Evolutionary conservation across 2,329 filamentous ascomycete genomes (phyloP).

Genomic region (Aspergillus fructus): DNA sequence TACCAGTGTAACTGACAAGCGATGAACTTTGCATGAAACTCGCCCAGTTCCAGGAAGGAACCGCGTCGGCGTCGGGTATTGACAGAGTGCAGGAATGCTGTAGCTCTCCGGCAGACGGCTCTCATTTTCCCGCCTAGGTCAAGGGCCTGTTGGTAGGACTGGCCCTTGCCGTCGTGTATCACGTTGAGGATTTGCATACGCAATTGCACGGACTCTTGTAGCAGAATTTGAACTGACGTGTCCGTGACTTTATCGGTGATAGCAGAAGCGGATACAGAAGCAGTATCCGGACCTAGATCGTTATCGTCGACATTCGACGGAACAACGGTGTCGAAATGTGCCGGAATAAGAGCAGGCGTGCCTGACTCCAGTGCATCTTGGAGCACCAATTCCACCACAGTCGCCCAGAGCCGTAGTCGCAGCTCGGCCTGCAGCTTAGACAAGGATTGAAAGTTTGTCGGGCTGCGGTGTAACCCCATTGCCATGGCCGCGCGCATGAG

Average conservation of each 20-base stretch:
- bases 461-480: slow-evolving; percentile 32
- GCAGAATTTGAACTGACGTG: slow-evolving; percentile 1
- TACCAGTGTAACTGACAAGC: slow-evolving; percentile 15
- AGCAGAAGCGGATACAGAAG: background rate
- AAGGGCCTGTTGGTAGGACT: slow-evolving; percentile 4
- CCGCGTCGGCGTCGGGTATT: too few species aligned
- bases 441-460: slow-evolving; percentile 21
- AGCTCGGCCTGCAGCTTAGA: slow-evolving; percentile 16
- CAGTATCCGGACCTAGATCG: slow-evolving; percentile 21
- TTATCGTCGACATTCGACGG: slow-evolving; percentile 28
- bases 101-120: background rate
- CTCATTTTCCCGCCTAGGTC: slow-evolving; percentile 1
- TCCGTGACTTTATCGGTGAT: background rate
- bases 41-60: background rate
- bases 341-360: slow-evolving; percentile 7
- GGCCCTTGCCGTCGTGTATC: background rate
- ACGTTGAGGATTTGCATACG: background rate
- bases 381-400: slow-evolving; percentile 17
- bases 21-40: slow-evolving; percentile 4
- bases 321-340: slow-evolving; percentile 4
- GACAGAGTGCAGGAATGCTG: background rate
- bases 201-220: background rate
- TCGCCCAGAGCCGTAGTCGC: slow-evolving; percentile 18
- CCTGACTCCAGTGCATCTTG: slow-evolving; percentile 17
- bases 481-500: slow-evolving; percentile 26